phyloP scores from a whole-genome alignment of 2,329 filamentous ascomycete genomes.

The Dactylellina cionopaga region DNA sequence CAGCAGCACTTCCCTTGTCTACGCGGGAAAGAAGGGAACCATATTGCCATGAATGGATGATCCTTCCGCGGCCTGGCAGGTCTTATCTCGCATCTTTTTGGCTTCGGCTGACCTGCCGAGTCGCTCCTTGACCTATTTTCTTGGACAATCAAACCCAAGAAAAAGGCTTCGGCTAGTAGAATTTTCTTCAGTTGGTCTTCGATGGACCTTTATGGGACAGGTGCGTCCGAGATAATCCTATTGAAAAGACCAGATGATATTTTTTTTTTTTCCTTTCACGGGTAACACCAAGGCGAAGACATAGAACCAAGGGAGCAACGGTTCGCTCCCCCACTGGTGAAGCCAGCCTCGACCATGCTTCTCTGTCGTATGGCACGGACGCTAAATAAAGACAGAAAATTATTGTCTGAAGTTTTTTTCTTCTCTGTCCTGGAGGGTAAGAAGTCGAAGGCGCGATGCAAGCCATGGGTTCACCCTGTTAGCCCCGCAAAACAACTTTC shows the following conservation, averaged over 20 bases:
- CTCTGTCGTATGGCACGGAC: constrained; percentile 21
- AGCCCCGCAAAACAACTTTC: constrained; percentile 50
- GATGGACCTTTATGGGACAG: neutral
- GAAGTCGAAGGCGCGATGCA: constrained; percentile 43
- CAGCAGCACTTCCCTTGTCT: constrained; percentile 32
- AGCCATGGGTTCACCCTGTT: constrained; percentile 53
- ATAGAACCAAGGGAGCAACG: constrained; percentile 13
- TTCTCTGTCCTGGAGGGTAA: constrained; percentile 23
- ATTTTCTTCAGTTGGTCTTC: constrained; percentile 18
- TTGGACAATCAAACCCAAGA: constrained; percentile 40
- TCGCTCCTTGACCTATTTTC: constrained; percentile 32
- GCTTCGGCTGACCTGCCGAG: constrained; percentile 47
- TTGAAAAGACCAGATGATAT: neutral
- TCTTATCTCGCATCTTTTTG: constrained; percentile 43
- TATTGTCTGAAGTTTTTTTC: constrained; percentile 27
- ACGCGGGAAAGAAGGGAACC: constrained; percentile 40
- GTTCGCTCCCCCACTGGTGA: constrained; percentile 14
- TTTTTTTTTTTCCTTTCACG: constrained; percentile 13
- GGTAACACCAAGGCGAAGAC: constrained; percentile 22
- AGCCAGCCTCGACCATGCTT: neutral
- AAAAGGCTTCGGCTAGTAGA: constrained; percentile 13
- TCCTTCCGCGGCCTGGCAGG: constrained; percentile 49
- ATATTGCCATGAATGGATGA: constrained; percentile 48
- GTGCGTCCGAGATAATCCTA: constrained; percentile 21
- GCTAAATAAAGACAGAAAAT: constrained; percentile 23